These are phyloP conservation scores for Penicillium taxi DNA, from an alignment of 495 filamentous ascomycete genomes.

Conservation along the genomic window DNA sequence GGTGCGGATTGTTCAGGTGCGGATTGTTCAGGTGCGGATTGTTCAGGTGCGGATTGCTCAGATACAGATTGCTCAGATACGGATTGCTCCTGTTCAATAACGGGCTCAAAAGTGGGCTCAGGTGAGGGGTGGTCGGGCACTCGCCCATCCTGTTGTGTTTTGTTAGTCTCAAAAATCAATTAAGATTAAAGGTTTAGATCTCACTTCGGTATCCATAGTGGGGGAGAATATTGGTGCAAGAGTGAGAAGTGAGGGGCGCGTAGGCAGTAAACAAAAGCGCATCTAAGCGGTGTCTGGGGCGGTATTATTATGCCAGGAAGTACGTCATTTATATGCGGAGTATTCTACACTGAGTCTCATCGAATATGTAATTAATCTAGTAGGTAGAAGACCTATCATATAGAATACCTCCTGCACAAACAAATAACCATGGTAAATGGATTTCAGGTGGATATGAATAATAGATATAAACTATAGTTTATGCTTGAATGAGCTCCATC, in stretches of 20 bases:
- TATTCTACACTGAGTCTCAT: too few species aligned
- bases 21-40: conserved; percentile 1
- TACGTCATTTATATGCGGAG: neutral
- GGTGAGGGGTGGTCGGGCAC: conserved; percentile 2
- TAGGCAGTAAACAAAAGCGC: neutral
- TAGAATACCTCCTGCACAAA: neutral
- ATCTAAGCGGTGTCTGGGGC: neutral
- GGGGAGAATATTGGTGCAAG: too few species aligned
- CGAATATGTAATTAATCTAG: neutral
- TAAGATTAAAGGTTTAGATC: too few species aligned
- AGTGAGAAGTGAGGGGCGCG: too few species aligned
- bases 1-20: neutral
- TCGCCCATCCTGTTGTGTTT: too few species aligned
- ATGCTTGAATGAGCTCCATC: too few species aligned
- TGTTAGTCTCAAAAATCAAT: too few species aligned
- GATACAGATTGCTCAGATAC: too few species aligned
- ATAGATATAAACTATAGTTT: neutral
- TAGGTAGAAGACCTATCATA: neutral
- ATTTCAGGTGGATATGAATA: neutral
- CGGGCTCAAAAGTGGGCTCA: too few species aligned
- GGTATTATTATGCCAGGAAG: neutral
- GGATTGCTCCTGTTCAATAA: too few species aligned
- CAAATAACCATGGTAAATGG: conserved; percentile 23
- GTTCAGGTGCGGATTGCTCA: conserved; percentile 5
- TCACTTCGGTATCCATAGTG: too few species aligned